Evolutionary conservation across 805 yeast genomes (phyloP).

Genomic region (Ogataea nonfermentans): DNA sequence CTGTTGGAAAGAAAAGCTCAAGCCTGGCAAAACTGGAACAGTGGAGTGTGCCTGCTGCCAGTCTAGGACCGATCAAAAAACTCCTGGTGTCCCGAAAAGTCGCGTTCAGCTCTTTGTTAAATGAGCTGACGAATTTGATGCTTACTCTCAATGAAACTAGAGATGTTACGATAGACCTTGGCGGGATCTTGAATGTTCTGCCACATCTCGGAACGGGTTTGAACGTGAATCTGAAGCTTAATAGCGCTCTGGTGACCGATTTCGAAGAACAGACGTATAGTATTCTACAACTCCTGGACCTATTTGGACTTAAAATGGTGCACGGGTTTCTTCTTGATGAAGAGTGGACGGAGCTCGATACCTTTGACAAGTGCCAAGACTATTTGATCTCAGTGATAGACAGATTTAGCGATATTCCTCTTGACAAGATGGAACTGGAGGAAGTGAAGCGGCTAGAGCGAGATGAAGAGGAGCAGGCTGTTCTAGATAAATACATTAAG

Average conservation of each 20-base stretch:
- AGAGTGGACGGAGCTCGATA: constrained; percentile 10
- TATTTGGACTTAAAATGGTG: constrained; percentile 42
- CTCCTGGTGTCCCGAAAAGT: constrained; percentile 23
- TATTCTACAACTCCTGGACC: constrained; percentile 22
- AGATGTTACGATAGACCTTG: constrained; percentile 24
- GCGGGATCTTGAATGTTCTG: constrained; percentile 48
- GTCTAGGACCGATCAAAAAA: constrained; percentile 24
- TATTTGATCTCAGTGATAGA: constrained; percentile 23
- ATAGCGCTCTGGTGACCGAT: constrained; percentile 33
- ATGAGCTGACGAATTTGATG: constrained; percentile 48
- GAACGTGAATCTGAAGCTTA: constrained; percentile 67
- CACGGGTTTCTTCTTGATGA: constrained; percentile 63
- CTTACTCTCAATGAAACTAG: constrained; percentile 35
- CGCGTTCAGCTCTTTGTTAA: constrained; percentile 42
- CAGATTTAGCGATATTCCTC: constrained; percentile 5
- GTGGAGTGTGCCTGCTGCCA: constrained; percentile 1
- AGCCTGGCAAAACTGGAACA: background rate
- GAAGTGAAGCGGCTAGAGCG: constrained; percentile 9
- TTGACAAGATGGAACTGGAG: constrained; percentile 7
- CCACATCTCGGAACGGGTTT: constrained; percentile 72
- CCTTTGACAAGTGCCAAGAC: constrained; percentile 34
- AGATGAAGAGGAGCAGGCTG: constrained; percentile 2
- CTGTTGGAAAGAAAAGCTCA: constrained; percentile 14
- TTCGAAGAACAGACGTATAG: constrained; percentile 21
- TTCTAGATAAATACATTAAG: constrained; percentile 11